Evolutionary conservation across 2,329 filamentous ascomycete species (phyloP).

Genomic region (Atkinsonella texensis): DNA sequence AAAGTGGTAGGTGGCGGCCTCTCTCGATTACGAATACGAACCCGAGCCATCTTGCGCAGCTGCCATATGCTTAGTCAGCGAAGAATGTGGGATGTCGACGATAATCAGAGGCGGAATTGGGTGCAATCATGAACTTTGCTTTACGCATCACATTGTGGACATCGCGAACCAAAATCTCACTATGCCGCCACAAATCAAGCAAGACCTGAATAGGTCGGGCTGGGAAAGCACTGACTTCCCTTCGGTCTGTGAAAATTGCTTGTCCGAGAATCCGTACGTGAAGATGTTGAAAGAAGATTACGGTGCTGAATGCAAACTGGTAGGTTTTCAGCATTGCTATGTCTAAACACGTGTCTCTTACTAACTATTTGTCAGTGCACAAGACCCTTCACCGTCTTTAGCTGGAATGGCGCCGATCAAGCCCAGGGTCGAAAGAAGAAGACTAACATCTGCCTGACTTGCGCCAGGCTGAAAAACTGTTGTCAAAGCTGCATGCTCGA

Average conservation of each 20-base stretch:
- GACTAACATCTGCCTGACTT: slow-evolving; percentile 93
- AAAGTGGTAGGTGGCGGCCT: not conserved
- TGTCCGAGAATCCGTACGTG: slow-evolving; percentile 93
- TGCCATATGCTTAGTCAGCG: slow-evolving; percentile 4
- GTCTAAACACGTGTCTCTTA: not conserved
- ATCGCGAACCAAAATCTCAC: slow-evolving; percentile 3
- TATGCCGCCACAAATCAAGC: slow-evolving; percentile 90
- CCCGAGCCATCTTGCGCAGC: not conserved
- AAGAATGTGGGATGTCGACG: not conserved
- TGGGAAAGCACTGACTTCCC: slow-evolving; percentile 93
- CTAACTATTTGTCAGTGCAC: slow-evolving; percentile 47
- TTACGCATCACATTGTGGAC: slow-evolving; percentile 9
- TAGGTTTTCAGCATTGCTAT: slow-evolving; percentile 13
- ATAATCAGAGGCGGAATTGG: not conserved
- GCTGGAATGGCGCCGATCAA: slow-evolving; percentile 80
- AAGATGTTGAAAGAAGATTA: slow-evolving; percentile 99
- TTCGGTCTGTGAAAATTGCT: slow-evolving; percentile 81
- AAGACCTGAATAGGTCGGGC: slow-evolving; percentile 87
- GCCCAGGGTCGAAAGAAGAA: slow-evolving; percentile 79
- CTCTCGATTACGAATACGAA: slow-evolving; percentile 11
- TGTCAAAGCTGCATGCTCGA: slow-evolving; percentile 99
- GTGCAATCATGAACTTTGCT: not conserved
- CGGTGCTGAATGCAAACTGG: slow-evolving; percentile 70
- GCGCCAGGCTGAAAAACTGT: slow-evolving; percentile 94
- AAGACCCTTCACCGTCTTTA: slow-evolving; percentile 88